These are phyloP conservation scores for Taiozyma sp. DNA, from an alignment of 1,139 yeast genomes.

Conservation along the genomic window DNA sequence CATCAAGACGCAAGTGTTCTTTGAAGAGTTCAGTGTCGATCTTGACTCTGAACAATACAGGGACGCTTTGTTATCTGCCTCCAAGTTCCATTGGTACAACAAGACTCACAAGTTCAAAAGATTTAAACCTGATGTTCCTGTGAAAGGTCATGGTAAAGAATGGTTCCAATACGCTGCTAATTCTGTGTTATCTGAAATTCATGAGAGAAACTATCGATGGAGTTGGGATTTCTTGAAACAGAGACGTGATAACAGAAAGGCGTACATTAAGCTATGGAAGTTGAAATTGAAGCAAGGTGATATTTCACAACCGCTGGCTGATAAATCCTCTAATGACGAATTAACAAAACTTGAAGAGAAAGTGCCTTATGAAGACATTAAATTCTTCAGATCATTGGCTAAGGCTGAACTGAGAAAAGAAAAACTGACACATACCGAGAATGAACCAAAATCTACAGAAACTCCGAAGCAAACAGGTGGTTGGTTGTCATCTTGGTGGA, in stretches of 20 bases:
- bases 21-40: slow-evolving; percentile 83
- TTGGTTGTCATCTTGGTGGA: slow-evolving; percentile 64
- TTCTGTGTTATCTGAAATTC: slow-evolving; percentile 73
- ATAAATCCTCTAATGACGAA: slow-evolving; percentile 32
- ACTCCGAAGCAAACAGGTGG: slow-evolving; percentile 29
- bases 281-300: slow-evolving; percentile 37
- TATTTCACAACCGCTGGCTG: slow-evolving; percentile 24
- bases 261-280: slow-evolving; percentile 70
- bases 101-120: slow-evolving; percentile 73
- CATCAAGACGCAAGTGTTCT: slow-evolving; percentile 68
- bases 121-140: slow-evolving; percentile 58
- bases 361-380: slow-evolving; percentile 71
- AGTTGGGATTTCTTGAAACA: slow-evolving; percentile 79
- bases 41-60: slow-evolving; percentile 83
- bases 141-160: slow-evolving; percentile 62
- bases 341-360: slow-evolving; percentile 53
- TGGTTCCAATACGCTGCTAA: slow-evolving; percentile 84
- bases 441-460: slow-evolving; percentile 12
- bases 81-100: slow-evolving; percentile 74
- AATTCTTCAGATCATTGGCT: slow-evolving; percentile 81
- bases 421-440: slow-evolving; percentile 27
- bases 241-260: slow-evolving; percentile 67
- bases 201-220: slow-evolving; percentile 76
- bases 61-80: slow-evolving; percentile 76
- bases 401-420: slow-evolving; percentile 61